Conservation (phyloP, 768 basidiomycete species). For the Stropharia rugosoannulata region DNA sequence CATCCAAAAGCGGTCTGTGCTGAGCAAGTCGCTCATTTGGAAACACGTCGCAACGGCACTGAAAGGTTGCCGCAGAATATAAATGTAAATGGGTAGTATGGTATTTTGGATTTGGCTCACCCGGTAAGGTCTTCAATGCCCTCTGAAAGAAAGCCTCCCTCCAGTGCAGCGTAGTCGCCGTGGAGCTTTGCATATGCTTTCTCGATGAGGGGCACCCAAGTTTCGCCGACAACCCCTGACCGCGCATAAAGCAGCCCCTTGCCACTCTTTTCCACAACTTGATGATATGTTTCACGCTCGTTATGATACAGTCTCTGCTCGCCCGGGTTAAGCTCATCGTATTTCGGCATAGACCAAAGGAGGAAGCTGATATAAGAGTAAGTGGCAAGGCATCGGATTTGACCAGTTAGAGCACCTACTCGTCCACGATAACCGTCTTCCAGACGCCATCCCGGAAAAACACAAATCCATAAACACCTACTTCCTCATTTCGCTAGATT, state of each 20-base stretch:
- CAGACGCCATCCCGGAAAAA: conserved; percentile 53
- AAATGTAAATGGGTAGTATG: background rate
- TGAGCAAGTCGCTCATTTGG: conserved; percentile 36
- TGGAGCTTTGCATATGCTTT: conserved; percentile 21
- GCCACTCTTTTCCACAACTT: conserved; percentile 15
- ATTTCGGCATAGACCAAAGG: conserved; percentile 16
- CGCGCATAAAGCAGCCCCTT: conserved; percentile 17
- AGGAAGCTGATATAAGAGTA: conserved; percentile 9
- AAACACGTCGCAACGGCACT: conserved; percentile 38
- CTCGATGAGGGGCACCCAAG: conserved; percentile 21
- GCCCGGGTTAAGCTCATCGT: conserved; percentile 13
- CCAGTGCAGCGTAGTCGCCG: conserved; percentile 15
- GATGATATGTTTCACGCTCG: conserved; percentile 11
- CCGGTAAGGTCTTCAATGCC: conserved; percentile 36
- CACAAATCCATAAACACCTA: conserved; percentile 59
- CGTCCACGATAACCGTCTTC: conserved; percentile 56
- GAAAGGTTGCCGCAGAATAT: background rate
- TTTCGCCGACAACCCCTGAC: conserved; percentile 17
- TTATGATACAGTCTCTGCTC: conserved; percentile 15
- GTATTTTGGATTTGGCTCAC: background rate
- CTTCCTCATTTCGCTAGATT: conserved; percentile 43
- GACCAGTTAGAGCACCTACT: conserved; percentile 33
- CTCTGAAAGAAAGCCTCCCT: conserved; percentile 29
- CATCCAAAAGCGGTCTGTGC: conserved; percentile 46
- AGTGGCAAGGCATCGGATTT: too few relatives aligned